Evolutionary conservation across 495 filamentous ascomycete genomes (phyloP).

Genomic region (Penicillium lividum): DNA sequence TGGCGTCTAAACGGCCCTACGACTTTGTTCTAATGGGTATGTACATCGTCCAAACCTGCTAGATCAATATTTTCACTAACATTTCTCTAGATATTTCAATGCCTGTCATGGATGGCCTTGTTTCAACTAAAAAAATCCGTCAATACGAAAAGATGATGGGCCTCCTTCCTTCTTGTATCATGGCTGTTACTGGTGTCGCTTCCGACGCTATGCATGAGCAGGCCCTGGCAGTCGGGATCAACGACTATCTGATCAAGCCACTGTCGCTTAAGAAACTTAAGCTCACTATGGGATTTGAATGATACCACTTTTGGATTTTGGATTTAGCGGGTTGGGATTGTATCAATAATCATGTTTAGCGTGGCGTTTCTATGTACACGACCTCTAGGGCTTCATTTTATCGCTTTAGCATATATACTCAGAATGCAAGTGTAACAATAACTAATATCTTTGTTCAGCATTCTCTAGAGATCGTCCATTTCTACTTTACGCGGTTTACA

Average conservation of each 20-base stretch:
- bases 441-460: too few species aligned
- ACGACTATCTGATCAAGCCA: conserved; percentile 54
- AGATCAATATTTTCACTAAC: not conserved
- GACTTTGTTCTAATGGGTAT: conserved; percentile 63
- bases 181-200: conserved; percentile 51
- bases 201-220: conserved; percentile 42
- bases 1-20: conserved; percentile 31
- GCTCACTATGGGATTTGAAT: conserved; percentile 36
- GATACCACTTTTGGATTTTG: conserved; percentile 16
- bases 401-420: too few species aligned
- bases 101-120: conserved; percentile 66
- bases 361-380: too few species aligned
- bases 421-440: too few species aligned
- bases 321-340: conserved; percentile 7
- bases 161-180: conserved; percentile 35
- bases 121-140: conserved; percentile 57
- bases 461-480: too few species aligned
- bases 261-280: conserved; percentile 44
- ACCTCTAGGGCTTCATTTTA: too few species aligned
- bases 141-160: conserved; percentile 43
- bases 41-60: conserved; percentile 2
- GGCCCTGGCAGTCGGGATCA: conserved; percentile 44
- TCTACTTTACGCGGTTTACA: too few species aligned
- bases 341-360: not conserved
- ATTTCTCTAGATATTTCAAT: conserved; percentile 57